A percentile compares a stretch with the other conserved stretches of the same genome.
These are phyloP conservation scores for Ophiostoma ulmi DNA, from an alignment of 2,329 filamentous ascomycete species.

Conservation along the genomic window DNA sequence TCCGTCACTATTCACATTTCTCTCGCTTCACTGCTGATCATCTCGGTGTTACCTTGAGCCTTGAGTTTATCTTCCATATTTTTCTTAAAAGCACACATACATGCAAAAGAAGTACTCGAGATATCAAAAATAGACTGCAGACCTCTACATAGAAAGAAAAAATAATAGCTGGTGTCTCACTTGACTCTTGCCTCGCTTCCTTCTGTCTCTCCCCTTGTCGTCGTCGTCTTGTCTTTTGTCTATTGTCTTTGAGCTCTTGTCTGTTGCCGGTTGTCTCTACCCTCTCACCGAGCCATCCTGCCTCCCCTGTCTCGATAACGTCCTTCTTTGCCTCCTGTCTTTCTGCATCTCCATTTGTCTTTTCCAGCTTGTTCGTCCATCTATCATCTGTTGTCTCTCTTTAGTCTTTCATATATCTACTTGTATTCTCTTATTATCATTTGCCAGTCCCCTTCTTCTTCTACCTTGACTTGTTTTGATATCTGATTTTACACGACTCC, in stretches of 20 bases:
- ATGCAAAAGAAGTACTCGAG: not conserved
- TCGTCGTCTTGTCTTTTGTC: not conserved
- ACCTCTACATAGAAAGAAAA: not conserved
- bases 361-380: not conserved
- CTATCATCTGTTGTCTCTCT: not conserved
- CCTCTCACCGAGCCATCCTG: not conserved
- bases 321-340: constrained; percentile 10
- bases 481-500: not conserved
- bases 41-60: not conserved
- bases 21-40: not conserved
- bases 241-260: not conserved
- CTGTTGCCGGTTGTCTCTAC: not conserved
- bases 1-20: not conserved
- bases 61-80: not conserved
- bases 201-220: constrained; percentile 1
- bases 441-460: not conserved
- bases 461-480: not conserved
- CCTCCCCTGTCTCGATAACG: not conserved
- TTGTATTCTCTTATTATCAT: not conserved
- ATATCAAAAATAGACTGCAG: not conserved
- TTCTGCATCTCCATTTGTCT: not conserved
- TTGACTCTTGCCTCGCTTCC: not conserved
- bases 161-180: not conserved
- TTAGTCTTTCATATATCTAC: not conserved
- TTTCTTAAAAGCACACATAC: not conserved